Percentiles rank a stretch among this genome's conserved stretches.
Conservation (phyloP, 2,329 filamentous ascomycete species). For the Xylaria sp. region DNA sequence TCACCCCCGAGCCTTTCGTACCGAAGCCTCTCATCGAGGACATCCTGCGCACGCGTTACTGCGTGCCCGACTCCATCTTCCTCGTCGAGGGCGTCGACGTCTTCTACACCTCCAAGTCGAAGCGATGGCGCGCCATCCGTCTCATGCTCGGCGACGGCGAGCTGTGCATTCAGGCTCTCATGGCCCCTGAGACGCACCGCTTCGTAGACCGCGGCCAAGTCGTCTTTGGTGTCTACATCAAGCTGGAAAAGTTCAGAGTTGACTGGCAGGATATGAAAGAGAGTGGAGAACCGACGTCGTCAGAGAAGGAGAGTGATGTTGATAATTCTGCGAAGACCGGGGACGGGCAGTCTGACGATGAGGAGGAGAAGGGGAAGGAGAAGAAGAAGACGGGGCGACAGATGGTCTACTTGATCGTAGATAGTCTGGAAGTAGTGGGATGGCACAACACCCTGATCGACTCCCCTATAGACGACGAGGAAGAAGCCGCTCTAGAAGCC, state of each 20-base stretch:
- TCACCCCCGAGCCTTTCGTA: slow-evolving; percentile 38
- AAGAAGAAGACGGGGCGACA: slow-evolving; percentile 14
- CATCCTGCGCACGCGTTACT: slow-evolving; percentile 55
- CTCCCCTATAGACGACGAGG: slow-evolving; percentile 23
- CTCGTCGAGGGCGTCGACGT: slow-evolving; percentile 54
- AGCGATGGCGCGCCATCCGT: slow-evolving; percentile 52
- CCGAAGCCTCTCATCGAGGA: slow-evolving; percentile 53
- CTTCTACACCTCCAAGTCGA: slow-evolving; percentile 43
- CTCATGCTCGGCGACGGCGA: slow-evolving; percentile 59
- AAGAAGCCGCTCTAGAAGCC: not conserved
- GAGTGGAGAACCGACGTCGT: slow-evolving; percentile 1
- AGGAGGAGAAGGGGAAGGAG: slow-evolving; percentile 8
- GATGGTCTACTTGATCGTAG: slow-evolving; percentile 54
- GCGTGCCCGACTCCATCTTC: slow-evolving; percentile 54
- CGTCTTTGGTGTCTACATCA: slow-evolving; percentile 55
- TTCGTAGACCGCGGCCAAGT: slow-evolving; percentile 55
- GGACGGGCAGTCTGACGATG: slow-evolving; percentile 2
- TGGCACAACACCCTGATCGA: slow-evolving; percentile 52
- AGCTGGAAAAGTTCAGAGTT: slow-evolving; percentile 50
- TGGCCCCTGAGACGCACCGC: slow-evolving; percentile 53
- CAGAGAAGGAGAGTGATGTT: slow-evolving; percentile 20
- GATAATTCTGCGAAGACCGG: not conserved
- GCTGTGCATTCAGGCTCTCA: slow-evolving; percentile 59
- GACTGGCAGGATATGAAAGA: slow-evolving; percentile 35
- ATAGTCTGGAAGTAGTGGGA: slow-evolving; percentile 53